These are phyloP conservation scores for Pyrus communis DNA, from an alignment of 306 rosid species.

Conservation along the genomic window DNA sequence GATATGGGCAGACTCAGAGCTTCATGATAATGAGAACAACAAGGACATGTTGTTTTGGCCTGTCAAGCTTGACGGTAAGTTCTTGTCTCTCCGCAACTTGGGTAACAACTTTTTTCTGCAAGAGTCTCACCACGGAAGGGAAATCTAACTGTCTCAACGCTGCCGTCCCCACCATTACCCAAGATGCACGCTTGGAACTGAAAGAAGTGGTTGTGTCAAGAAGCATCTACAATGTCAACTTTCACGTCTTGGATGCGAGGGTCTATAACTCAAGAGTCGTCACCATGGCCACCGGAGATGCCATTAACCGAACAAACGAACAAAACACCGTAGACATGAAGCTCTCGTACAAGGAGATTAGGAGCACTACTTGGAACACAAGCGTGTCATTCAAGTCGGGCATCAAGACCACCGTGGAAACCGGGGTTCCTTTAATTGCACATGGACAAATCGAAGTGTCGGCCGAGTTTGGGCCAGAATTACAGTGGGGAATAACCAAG, in stretches of 20 bases:
- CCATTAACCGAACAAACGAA: background rate
- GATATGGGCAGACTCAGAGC: background rate
- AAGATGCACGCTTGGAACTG: background rate
- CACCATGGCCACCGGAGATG: background rate
- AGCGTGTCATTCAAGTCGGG: background rate
- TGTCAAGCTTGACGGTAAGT: background rate
- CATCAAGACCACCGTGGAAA: background rate
- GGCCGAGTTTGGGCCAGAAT: background rate
- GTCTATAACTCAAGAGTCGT: background rate
- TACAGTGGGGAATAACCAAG: background rate
- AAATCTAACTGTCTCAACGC: background rate
- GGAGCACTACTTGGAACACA: background rate
- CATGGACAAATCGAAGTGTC: background rate
- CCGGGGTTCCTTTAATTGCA: background rate
- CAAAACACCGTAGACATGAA: background rate
- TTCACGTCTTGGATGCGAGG: background rate
- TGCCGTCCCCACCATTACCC: background rate
- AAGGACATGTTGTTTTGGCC: background rate
- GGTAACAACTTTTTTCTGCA: background rate
- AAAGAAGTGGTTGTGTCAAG: background rate
- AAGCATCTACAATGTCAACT: background rate
- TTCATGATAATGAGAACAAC: no score
- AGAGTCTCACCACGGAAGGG: background rate
- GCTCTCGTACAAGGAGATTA: background rate
- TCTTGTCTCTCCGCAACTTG: slow-evolving; percentile 2